Percentiles rank a stretch among this genome's conserved stretches.
Conservation (phyloP, 2,329 filamentous ascomycete genomes). For the Colletotrichum musae region DNA sequence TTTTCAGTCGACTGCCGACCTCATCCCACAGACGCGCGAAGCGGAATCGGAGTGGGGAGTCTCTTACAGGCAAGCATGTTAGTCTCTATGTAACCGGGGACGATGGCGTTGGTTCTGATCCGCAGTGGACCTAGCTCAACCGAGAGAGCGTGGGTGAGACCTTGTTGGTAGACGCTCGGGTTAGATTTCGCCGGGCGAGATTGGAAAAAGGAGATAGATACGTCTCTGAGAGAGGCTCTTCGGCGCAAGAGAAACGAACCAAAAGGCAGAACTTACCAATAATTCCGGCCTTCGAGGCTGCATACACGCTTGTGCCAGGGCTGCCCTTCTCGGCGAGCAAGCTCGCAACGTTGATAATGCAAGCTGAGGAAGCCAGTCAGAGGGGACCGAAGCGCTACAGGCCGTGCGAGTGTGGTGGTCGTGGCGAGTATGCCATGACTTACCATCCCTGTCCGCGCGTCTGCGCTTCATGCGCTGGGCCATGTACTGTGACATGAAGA, state of each 20-base stretch:
- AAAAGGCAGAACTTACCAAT: slow-evolving; percentile 65
- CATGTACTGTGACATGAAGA: slow-evolving; percentile 71
- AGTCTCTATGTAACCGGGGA: slow-evolving; percentile 88
- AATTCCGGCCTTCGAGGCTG: slow-evolving; percentile 85
- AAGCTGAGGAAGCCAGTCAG: slow-evolving; percentile 55
- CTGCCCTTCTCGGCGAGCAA: slow-evolving; percentile 80
- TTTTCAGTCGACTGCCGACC: neutral
- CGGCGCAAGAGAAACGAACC: slow-evolving; percentile 28
- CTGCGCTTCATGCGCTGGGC: slow-evolving; percentile 61
- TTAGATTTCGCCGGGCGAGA: slow-evolving; percentile 28
- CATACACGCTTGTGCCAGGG: slow-evolving; percentile 80
- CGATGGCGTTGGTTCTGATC: slow-evolving; percentile 83
- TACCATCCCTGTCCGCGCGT: slow-evolving; percentile 45
- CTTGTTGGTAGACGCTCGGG: slow-evolving; percentile 54
- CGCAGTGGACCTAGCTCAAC: slow-evolving; percentile 71
- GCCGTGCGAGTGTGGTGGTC: slow-evolving; percentile 21
- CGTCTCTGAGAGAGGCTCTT: slow-evolving; percentile 3
- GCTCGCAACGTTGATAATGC: slow-evolving; percentile 87
- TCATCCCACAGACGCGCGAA: too few relatives aligned
- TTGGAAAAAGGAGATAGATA: slow-evolving; percentile 17
- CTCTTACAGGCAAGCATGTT: slow-evolving; percentile 80
- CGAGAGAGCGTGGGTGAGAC: slow-evolving; percentile 77
- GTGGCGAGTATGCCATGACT: slow-evolving; percentile 33
- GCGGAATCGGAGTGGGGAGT: slow-evolving; percentile 18
- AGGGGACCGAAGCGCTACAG: slow-evolving; percentile 12